phyloP scores from a whole-genome alignment of 768 basidiomycete species.

The Auriscalpium orientale region DNA sequence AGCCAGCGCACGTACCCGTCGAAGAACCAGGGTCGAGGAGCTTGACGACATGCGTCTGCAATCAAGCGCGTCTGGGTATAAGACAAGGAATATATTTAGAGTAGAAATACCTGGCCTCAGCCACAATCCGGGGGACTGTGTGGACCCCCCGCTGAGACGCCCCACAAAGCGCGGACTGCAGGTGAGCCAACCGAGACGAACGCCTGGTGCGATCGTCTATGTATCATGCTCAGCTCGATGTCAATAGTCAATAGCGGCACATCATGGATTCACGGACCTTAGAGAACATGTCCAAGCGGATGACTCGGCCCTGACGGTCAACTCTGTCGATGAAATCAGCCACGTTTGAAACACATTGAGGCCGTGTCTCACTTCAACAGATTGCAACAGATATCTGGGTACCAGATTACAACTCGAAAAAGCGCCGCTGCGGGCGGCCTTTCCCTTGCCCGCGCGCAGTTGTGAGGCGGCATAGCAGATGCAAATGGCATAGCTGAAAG shows the following conservation, averaged over 20 bases:
- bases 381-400: constrained; percentile 59
- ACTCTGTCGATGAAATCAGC: constrained; percentile 29
- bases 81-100: background rate
- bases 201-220: constrained; percentile 75
- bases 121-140: constrained; percentile 67
- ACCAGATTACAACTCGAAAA: constrained; percentile 44
- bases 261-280: constrained; percentile 36
- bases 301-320: constrained; percentile 77
- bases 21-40: constrained; percentile 59
- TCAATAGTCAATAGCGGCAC: background rate
- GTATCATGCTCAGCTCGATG: no score
- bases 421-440: no score
- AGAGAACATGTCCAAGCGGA: constrained; percentile 75
- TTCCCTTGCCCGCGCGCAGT: no score
- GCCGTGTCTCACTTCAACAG: constrained; percentile 31
- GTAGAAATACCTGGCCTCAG: constrained; percentile 48
- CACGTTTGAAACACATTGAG: background rate
- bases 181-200: constrained; percentile 74
- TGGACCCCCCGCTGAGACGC: constrained; percentile 58
- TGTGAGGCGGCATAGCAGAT: no score
- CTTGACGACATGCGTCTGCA: constrained; percentile 46
- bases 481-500: no score
- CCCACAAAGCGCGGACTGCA: constrained; percentile 72
- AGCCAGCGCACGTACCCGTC: constrained; percentile 75
- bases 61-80: background rate